Base-by-base conservation (phyloP, 129 eudicot genomes). In the Cynara cardunculus region DNA sequence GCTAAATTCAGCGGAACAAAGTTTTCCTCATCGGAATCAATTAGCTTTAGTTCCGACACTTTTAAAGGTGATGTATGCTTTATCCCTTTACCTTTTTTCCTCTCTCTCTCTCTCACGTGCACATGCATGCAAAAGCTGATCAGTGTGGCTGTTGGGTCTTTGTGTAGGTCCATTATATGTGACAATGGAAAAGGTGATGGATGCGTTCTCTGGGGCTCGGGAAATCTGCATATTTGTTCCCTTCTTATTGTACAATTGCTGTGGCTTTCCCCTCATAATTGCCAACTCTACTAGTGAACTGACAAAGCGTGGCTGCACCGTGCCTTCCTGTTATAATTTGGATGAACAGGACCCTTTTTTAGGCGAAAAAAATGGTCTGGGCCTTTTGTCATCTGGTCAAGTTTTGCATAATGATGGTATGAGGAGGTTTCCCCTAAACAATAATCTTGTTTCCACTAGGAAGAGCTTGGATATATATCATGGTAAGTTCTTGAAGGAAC, bases 181-280 rank as follows among this genome's bases (percentile, higher is more conserved):
- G 75, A 87, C 97, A 11, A 81, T 91, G 85, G 98, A 96, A 82
- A 92, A 91, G 85, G 90, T 93, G 81, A 88, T 96, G 99, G 97
- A 91, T 85, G 90, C 97, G 5, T 83, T 82, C 62, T 92, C 97
- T 26, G 99, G 99, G 77, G 92, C 99, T 62, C 97, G 99, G 74
- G 98, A 96, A 89, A 84, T 96, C 73, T 88, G 88, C 75, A 78
- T 96, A 46, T 96, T 86, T 75, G 98, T 93, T 76, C 98, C 99
- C 0, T 93, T 87, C 70, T 76, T 96, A 53, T 78, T 96, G 71
- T 96, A 87, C 62, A 96, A 96, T 72, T 96, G 99, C 84, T 89
- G 91, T 79, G 99, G 97, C 6, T 93, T 92, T 83, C 81, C 97
- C 24, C 90, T 96, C 9, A 49, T 78, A 18, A 59, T 96, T 78